These are phyloP conservation scores for Malassezia globosa DNA, from an alignment of 1,284 basidiomycete species.

Conservation along the genomic window DNA sequence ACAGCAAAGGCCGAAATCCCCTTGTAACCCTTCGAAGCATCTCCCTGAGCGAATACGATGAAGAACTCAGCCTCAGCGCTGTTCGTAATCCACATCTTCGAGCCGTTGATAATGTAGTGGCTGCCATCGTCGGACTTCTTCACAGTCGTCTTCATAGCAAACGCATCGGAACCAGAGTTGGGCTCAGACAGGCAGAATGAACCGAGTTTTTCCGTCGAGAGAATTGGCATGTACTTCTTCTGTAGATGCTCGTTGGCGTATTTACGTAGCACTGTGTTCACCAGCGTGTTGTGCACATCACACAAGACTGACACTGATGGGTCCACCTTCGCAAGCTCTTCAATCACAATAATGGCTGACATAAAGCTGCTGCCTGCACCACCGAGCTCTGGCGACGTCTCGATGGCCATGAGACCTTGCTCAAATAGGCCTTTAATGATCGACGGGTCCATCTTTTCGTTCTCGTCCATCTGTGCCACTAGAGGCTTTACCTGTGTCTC, in stretches of 20 bases:
- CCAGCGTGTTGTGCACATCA: slow-evolving; percentile 75
- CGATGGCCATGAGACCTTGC: slow-evolving; percentile 97
- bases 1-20: slow-evolving; percentile 96
- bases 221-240: slow-evolving; percentile 75
- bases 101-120: slow-evolving; percentile 72
- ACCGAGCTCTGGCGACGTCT: slow-evolving; percentile 70
- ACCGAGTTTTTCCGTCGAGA: slow-evolving; percentile 71
- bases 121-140: slow-evolving; percentile 63
- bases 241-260: slow-evolving; percentile 75
- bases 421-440: slow-evolving; percentile 86
- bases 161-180: slow-evolving; percentile 87
- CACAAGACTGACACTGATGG: slow-evolving; percentile 91
- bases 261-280: slow-evolving; percentile 84
- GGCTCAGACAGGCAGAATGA: slow-evolving; percentile 93
- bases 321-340: slow-evolving; percentile 91
- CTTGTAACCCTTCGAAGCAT: slow-evolving; percentile 92
- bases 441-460: slow-evolving; percentile 80
- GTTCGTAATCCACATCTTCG: slow-evolving; percentile 99
- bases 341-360: slow-evolving; percentile 87
- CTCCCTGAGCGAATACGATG: slow-evolving; percentile 81
- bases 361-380: slow-evolving; percentile 88
- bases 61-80: slow-evolving; percentile 84
- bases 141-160: slow-evolving; percentile 84
- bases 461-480: slow-evolving; percentile 95
- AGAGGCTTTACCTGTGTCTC: slow-evolving; percentile 76